Conservation (phyloP, 164 flowering plant species). For the Cinnamomum chago region DNA sequence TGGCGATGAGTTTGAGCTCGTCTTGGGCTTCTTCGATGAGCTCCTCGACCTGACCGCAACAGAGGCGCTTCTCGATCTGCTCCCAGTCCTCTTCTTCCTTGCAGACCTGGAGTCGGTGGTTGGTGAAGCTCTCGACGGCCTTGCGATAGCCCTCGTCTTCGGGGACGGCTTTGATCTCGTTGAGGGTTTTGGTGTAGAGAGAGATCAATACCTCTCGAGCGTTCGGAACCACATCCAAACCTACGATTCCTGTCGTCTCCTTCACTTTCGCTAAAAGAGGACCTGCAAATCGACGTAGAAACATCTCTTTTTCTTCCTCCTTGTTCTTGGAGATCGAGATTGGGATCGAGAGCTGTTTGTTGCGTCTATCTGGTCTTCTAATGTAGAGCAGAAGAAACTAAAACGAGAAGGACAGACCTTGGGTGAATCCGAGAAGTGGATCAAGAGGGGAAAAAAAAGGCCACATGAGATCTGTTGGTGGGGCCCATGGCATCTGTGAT, state of each 20-base stretch:
- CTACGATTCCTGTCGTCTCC: constrained; percentile 96
- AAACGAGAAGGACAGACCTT: too few species aligned
- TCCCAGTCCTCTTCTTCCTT: constrained; percentile 93
- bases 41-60: constrained; percentile 98
- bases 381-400: too few species aligned
- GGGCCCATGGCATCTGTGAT: too few species aligned
- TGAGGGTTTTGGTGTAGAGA: constrained; percentile 72
- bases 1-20: constrained; percentile 76
- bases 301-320: constrained; percentile 18
- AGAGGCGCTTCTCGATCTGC: constrained; percentile 69
- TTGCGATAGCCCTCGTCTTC: constrained; percentile 94
- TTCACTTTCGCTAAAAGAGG: constrained; percentile 87
- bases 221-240: constrained; percentile 92
- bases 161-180: constrained; percentile 84
- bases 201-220: constrained; percentile 81
- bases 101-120: constrained; percentile 78
- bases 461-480: too few species aligned
- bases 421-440: too few species aligned
- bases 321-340: too few species aligned
- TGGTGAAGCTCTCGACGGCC: constrained; percentile 89
- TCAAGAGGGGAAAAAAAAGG: too few species aligned
- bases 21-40: constrained; percentile 91
- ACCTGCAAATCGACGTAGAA: constrained; percentile 77
- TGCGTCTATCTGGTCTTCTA: too few species aligned
- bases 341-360: too few species aligned